Conservation (phyloP, 1,139 yeast genomes). For the Yamadazyma songkhlaensis region DNA sequence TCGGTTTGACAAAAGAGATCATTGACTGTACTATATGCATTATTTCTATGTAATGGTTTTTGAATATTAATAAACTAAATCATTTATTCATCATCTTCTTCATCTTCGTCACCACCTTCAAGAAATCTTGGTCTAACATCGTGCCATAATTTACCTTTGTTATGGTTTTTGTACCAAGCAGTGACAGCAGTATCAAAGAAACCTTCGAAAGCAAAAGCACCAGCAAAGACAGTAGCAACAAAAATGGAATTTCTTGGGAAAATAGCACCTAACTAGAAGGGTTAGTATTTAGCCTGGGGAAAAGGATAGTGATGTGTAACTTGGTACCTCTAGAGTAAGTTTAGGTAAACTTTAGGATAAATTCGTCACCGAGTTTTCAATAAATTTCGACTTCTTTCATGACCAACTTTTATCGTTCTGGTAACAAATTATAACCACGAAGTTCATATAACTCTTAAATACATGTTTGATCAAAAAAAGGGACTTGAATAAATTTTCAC, state of each 20-base stretch:
- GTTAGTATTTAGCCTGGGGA: slow-evolving; percentile 18
- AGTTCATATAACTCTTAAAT: too few species aligned
- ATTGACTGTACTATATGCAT: slow-evolving; percentile 2
- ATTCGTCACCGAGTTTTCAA: too few species aligned
- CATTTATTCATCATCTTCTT: slow-evolving; percentile 34
- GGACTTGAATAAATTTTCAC: too few species aligned
- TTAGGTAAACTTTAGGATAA: too few species aligned
- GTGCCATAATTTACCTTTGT: slow-evolving; percentile 96
- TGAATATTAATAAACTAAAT: background rate
- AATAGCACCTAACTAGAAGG: slow-evolving; percentile 39
- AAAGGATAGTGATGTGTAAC: too few species aligned
- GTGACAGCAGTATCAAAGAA: slow-evolving; percentile 79
- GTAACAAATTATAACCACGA: too few species aligned
- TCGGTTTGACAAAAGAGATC: too few species aligned
- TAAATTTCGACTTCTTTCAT: too few species aligned
- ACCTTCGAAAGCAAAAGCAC: slow-evolving; percentile 88
- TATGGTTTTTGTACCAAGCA: slow-evolving; percentile 80
- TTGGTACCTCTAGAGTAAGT: too few species aligned
- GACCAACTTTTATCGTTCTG: too few species aligned
- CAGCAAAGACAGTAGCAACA: slow-evolving; percentile 81
- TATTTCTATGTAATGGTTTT: slow-evolving; percentile 4
- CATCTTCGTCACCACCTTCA: slow-evolving; percentile 60
- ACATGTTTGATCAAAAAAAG: too few species aligned
- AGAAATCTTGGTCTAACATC: slow-evolving; percentile 73
- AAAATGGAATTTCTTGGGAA: slow-evolving; percentile 92